These are phyloP conservation scores for Trypethelium eluteriae DNA, from an alignment of 495 filamentous ascomycete species.

Conservation along the genomic window DNA sequence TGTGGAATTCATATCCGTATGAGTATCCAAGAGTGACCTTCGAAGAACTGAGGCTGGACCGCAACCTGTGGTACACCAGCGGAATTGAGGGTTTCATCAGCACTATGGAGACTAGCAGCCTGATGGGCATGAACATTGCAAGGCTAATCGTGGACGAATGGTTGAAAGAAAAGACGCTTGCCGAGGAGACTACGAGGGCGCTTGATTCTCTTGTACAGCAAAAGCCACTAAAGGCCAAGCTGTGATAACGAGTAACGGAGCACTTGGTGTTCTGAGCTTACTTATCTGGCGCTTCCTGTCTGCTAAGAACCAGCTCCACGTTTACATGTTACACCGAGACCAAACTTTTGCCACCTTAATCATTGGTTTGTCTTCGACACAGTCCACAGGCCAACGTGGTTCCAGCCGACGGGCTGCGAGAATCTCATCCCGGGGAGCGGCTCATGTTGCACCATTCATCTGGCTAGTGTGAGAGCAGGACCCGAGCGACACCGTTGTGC, in stretches of 20 bases:
- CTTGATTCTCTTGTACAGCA: background rate
- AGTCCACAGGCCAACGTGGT: background rate
- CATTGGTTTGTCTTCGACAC: background rate
- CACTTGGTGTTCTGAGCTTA: background rate
- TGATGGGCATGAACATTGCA: conserved; percentile 96
- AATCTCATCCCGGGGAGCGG: background rate
- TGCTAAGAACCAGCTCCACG: background rate
- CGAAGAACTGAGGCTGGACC: conserved; percentile 64
- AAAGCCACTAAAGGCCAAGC: conserved; percentile 1
- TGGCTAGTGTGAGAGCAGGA: background rate
- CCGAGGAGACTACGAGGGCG: background rate
- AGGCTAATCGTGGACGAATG: conserved; percentile 55
- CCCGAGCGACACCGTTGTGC: background rate
- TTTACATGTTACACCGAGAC: background rate
- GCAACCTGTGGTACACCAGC: conserved; percentile 77
- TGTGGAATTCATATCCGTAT: conserved; percentile 81
- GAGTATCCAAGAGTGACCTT: conserved; percentile 77
- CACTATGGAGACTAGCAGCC: conserved; percentile 93
- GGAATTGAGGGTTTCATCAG: conserved; percentile 93
- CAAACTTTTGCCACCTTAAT: background rate
- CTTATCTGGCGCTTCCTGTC: background rate
- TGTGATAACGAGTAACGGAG: background rate
- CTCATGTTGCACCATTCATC: background rate
- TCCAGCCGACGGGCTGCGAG: background rate
- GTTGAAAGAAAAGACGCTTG: background rate